A percentile compares a stretch with the other conserved stretches of the same genome.
These are phyloP conservation scores for Penicillium rolfsii DNA, from an alignment of 2,329 filamentous ascomycete species.

Conservation along the genomic window DNA sequence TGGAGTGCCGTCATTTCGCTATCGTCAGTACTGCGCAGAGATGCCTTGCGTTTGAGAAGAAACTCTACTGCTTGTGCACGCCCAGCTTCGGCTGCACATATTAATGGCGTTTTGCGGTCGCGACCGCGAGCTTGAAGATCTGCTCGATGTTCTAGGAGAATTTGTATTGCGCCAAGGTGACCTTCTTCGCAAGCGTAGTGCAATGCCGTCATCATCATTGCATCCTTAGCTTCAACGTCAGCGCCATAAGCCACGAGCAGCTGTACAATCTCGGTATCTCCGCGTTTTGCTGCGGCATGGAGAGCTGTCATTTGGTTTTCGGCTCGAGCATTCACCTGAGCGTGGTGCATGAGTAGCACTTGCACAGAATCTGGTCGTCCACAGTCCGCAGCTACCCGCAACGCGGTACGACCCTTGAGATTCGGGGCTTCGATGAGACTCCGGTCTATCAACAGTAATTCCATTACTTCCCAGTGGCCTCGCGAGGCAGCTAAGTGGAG, in stretches of 20 bases:
- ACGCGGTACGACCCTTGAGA: conserved; percentile 38
- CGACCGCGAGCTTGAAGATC: conserved; percentile 38
- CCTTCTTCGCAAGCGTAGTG: conserved; percentile 42
- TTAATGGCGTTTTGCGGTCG: conserved; percentile 41
- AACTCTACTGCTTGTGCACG: conserved; percentile 32
- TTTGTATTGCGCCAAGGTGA: conserved; percentile 30
- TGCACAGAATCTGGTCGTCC: conserved; percentile 39
- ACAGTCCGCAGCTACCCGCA: conserved; percentile 42
- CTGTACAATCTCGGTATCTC: conserved; percentile 38
- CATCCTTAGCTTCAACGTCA: conserved; percentile 44
- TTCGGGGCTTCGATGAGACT: conserved; percentile 38
- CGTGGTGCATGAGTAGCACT: conserved; percentile 36
- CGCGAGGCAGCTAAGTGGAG: conserved; percentile 40
- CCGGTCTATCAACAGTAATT: conserved; percentile 34
- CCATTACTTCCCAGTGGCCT: conserved; percentile 36
- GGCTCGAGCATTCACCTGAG: conserved; percentile 42
- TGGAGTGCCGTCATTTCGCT: conserved; percentile 44
- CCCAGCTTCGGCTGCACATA: conserved; percentile 41
- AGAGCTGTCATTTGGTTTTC: conserved; percentile 40
- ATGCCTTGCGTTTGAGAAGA: conserved; percentile 40
- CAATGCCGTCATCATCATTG: conserved; percentile 40
- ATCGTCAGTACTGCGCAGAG: conserved; percentile 33
- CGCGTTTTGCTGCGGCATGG: conserved; percentile 40
- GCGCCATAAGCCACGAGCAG: conserved; percentile 39
- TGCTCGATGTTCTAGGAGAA: conserved; percentile 39